Base-by-base conservation (phyloP, 257 asterid species). In the Rehmannia glutinosa region DNA sequence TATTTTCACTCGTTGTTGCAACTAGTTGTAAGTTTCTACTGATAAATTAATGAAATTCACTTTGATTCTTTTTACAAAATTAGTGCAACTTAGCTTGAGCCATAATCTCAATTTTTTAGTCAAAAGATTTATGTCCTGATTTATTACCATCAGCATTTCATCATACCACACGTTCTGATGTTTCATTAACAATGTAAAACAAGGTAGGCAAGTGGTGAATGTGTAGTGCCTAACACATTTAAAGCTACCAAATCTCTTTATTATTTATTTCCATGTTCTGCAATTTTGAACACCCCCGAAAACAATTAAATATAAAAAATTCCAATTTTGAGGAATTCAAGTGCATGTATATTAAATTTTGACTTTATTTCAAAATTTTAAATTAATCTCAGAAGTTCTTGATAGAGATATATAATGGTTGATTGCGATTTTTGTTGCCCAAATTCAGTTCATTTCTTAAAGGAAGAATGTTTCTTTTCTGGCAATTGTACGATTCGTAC, bases 181-280 rank as follows among this genome's bases (percentile, higher is more conserved):
- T 38, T 36, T 38, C 64, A 57, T 25, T 73, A 38, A 73, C 57
- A 65, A 13, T 8, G 58, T 28, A 57, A 47, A 23, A 23, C 38
- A 58, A 46, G 43, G 77, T 64, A 45, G 72, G 52, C 72, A 55
- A 64, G 36, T 6, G 68, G 55, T 45, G 23, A 72, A 64, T 45
- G 45, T n/a, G 9, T 11, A 12, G 16, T 12, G 61, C 55, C 78
- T 30, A 50, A 73, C 71, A 28, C 17, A 49, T 50, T 66, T 38
- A 73, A 58, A 66, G 64, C 77, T 5, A 24, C 8, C 65, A 61
- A 71, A 45, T 51, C 7, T 11, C 6, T 6, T 0, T 19, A 33
- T 15, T 12, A 11, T 8, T 16, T 64, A 17, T 36, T 39, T 67
- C 30, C 24, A 17, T 42, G 28, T 68, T 59, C 51, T 58, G 13